These are phyloP conservation scores for Verbena officinalis DNA, from an alignment of 257 asterid genomes.

Conservation along the genomic window DNA sequence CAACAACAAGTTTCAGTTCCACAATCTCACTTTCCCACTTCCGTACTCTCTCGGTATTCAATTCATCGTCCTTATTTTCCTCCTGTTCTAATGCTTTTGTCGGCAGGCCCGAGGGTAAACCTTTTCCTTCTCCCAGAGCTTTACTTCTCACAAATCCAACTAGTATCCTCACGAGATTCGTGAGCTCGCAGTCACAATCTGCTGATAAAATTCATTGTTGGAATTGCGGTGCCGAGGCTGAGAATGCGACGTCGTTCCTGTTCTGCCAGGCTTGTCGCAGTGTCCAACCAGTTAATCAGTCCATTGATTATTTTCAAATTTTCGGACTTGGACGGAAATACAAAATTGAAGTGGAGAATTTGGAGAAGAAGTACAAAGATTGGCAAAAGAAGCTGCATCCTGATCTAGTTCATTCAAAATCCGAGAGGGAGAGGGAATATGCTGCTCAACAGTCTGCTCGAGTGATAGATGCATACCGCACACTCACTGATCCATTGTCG, in stretches of 20 bases:
- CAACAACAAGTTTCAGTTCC: too few species aligned
- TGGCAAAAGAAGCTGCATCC: conserved; percentile 99
- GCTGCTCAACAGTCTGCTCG: conserved; percentile 98
- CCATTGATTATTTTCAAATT: conserved; percentile 78
- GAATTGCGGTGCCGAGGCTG: conserved; percentile 63
- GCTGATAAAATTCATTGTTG: conserved; percentile 53
- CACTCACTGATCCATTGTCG: conserved; percentile 71
- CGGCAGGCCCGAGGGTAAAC: conserved; percentile 24
- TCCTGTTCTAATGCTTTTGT: conserved; percentile 25
- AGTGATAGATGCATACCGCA: conserved; percentile 85
- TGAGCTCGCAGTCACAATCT: conserved; percentile 44
- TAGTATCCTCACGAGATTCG: conserved; percentile 21
- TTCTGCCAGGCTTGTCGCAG: conserved; percentile 74
- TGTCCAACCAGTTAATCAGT: conserved; percentile 69
- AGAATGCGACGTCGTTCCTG: conserved; percentile 56
- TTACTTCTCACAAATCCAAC: conserved; percentile 25
- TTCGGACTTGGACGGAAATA: conserved; percentile 70
- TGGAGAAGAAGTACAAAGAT: conserved; percentile 81
- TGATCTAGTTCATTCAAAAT: conserved; percentile 88
- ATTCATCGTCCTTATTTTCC: conserved; percentile 13
- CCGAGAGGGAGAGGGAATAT: conserved; percentile 84
- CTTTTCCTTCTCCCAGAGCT: conserved; percentile 27
- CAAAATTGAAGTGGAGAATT: conserved; percentile 52
- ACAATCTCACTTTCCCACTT: too few species aligned
- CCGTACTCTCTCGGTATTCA: too few species aligned